Base-by-base conservation (phyloP, 1,139 yeast genomes). In the Blastobotrys elegans region DNA sequence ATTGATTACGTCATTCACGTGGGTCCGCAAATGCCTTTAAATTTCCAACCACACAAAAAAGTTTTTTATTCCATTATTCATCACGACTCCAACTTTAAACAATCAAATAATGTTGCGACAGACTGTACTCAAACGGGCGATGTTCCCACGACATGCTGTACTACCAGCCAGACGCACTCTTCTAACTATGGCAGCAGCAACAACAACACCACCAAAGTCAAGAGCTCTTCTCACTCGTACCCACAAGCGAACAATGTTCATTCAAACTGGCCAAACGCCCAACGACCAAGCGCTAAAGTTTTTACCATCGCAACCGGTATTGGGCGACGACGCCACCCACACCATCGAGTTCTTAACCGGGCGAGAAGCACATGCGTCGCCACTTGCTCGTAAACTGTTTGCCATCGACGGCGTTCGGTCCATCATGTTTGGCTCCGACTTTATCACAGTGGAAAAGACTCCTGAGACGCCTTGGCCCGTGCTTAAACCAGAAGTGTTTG, bases 221-320 rank as follows among this genome's bases (percentile, higher is more conserved):
- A n/a, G n/a, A n/a, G n/a, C n/a, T n/a, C n/a, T n/a, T n/a, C n/a
- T n/a, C n/a, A n/a, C n/a, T n/a, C n/a, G n/a, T n/a, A n/a, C n/a
- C n/a, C 14, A 8, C 2, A 21, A 24, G 31, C 40, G 46, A 14
- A 43, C 16, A 35, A 55, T 70, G 56, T 70, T 67, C 54, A 75
- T 79, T 32, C 82, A 81, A 56, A 80, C 88, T 0, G 70, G 80
- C 13, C 69, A 85, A 2, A 92, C 98, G 0, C 98, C 98, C 3
- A 92, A 92, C 60, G 90, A 82, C 36, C 86, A 92, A 65, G 97
- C 98, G 0, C 71, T 92, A 51, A 92, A 92, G 68, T 92, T 89
- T 51, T 68, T 87, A 20, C 97, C 98, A 1, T 74, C 85, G 6
- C 80, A 77, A 43, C 72, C 75, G 46, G 75, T 79, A 14, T 67